Evolutionary conservation across 495 filamentous ascomycete genomes (phyloP), one percentile per base, ranked within the genome.

Genomic region (Trichoderma virens): DNA sequence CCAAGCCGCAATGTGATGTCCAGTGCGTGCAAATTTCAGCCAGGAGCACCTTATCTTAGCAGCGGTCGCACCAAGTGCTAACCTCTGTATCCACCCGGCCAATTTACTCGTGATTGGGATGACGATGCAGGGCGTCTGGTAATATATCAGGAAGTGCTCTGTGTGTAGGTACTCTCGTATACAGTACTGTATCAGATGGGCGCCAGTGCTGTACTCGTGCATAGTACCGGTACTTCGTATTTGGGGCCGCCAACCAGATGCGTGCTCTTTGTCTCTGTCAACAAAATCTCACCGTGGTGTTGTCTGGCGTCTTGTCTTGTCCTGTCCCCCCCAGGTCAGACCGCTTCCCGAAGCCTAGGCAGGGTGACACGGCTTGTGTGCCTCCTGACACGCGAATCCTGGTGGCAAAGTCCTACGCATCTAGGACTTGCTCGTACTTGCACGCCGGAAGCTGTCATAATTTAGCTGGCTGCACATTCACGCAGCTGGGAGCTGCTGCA

Each of bases 371-470:
- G 51, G 51, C 51, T 27, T 56, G 51, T 18, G 51, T 56, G 51
- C 51, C 51, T 56, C 51, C 51, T 56, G 51, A 56, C 51, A 56
- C 16, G 51, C 51, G 11, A 30, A 14, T 27, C 23, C 25, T 30
- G 51, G 51, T 56, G 51, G 51, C 51, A 56, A 56, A 56, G 51
- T 56, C 51, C 51, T 56, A 56, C 51, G 51, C 51, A 27, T 56
- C 51, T 56, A 56, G 51, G 51, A 56, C 51, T 56, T 56, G 51
- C 8, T 9, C 23, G 25, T n/a, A 18, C 43, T n/a, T 23, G 43
- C 43, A 47, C n/a, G 43, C 43, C 43, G 43, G 20, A 23, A 56
- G 51, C 51, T 56, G 51, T 56, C 51, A 56, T 30, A 30, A 30
- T 7, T 56, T 8, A 47, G 43, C 32, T 47, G n/a, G 16, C 7